Evolutionary conservation across 2,329 filamentous ascomycete species (phyloP), one percentile per base, ranked within the genome.

Genomic region (Grosmannia huntii): DNA sequence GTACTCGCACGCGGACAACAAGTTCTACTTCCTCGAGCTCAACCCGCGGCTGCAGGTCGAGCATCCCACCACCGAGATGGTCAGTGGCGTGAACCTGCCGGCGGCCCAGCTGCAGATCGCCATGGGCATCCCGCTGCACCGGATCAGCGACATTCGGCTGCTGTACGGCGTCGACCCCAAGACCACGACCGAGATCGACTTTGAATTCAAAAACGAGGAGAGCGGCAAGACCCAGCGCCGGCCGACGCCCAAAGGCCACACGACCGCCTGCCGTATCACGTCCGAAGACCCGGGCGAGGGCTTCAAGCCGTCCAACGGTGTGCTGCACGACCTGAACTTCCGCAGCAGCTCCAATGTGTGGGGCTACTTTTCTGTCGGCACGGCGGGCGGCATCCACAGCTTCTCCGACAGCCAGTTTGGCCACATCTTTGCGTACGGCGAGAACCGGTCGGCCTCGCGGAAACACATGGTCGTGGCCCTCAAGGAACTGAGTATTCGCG

Each of bases 351-450:
- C 94, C 63, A 99, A 99, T 66, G 94, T 97, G 59, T 99, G 94
- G 94, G 94, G 94, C 80, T 99, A 99, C 76, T 99, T 99, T 84
- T 99, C 94, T 57, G 94, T 99, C 72, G 89, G 91, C 76, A 94
- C 91, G 11, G 86, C 90, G 58, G 92, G 91, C 76, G 91, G 91
- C 73, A 99, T 99, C 64, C 94, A 99, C 83, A 96, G 90, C 73
- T 99, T 96, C 81, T 97, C 94, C 9, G 94, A 99, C 77, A 95
- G 89, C 68, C 94, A 99, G 70, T 99, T 99, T 67, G 94, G 94
- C 75, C 94, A 99, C 75, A 99, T 99, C 66, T 99, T 99, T 73
- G 95, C 94, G 56, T 99, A 97, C 67, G 94, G 94, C 61, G 94
- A 99, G 80, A 99, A 95, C 77, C 86, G 94, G 72, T 87, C 90